A percentile compares a stretch with the other conserved stretches of the same genome.
phyloP scores from a whole-genome alignment of 805 yeast genomes.

The Candida manassasensis region DNA sequence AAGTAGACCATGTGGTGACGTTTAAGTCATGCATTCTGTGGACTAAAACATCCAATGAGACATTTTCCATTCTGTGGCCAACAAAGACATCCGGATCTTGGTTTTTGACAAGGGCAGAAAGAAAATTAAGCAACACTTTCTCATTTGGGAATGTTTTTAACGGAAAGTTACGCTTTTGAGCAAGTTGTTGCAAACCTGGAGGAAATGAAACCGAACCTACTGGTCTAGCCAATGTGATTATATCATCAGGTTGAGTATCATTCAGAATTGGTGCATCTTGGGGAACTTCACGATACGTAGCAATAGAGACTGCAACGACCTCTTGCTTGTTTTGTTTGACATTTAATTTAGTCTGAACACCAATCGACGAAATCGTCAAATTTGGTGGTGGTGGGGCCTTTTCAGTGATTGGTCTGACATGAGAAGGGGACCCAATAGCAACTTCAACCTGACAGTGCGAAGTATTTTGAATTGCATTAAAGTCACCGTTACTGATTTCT shows the following conservation, averaged over 20 bases:
- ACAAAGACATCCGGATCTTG: constrained; percentile 89
- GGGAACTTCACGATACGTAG: constrained; percentile 63
- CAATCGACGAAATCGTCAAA: constrained; percentile 65
- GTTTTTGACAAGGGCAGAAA: constrained; percentile 63
- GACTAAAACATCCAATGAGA: constrained; percentile 72
- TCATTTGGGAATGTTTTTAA: constrained; percentile 68
- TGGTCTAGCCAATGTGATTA: constrained; percentile 77
- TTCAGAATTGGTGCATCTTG: constrained; percentile 74
- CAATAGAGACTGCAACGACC: constrained; percentile 74
- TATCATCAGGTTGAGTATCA: constrained; percentile 52
- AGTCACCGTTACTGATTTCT: constrained; percentile 61
- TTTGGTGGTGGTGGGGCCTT: constrained; percentile 52
- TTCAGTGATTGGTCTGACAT: constrained; percentile 44
- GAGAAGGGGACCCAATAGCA: constrained; percentile 45
- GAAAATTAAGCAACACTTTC: constrained; percentile 64
- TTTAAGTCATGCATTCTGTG: constrained; percentile 75
- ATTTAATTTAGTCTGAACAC: constrained; percentile 79
- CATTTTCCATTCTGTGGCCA: constrained; percentile 81
- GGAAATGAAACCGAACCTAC: constrained; percentile 63
- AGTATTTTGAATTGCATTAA: constrained; percentile 51
- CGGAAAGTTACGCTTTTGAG: constrained; percentile 48
- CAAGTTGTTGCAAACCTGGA: constrained; percentile 63
- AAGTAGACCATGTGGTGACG: constrained; percentile 69
- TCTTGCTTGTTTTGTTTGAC: constrained; percentile 76
- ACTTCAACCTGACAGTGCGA: constrained; percentile 83